phyloP scores from a whole-genome alignment of 768 basidiomycete species.

The Paxillus ammoniavirescens region DNA sequence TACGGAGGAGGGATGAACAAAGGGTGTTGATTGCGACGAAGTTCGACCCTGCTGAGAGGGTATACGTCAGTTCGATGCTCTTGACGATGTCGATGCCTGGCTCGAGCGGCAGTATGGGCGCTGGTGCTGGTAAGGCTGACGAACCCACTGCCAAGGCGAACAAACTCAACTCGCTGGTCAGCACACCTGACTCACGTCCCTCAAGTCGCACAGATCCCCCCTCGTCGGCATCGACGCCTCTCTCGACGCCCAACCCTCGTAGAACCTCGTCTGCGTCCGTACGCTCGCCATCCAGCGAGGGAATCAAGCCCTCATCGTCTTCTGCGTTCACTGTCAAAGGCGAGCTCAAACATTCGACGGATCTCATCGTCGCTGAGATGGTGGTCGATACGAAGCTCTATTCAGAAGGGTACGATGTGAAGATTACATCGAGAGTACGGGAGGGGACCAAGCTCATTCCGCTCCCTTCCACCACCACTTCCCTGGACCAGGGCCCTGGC shows the following conservation, averaged over 20 bases:
- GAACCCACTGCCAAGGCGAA: constrained; percentile 43
- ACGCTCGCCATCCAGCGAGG: constrained; percentile 35
- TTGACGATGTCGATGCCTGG: constrained; percentile 33
- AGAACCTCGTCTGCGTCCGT: constrained; percentile 24
- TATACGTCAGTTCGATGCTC: constrained; percentile 52
- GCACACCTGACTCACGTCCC: constrained; percentile 14
- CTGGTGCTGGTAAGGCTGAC: constrained; percentile 24
- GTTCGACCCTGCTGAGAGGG: constrained; percentile 49
- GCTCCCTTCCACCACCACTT: constrained; percentile 22
- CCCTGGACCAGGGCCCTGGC: constrained; percentile 6
- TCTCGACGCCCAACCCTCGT: constrained; percentile 15
- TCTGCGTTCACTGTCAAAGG: constrained; percentile 64
- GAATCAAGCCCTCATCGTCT: constrained; percentile 34
- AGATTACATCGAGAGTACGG: constrained; percentile 43
- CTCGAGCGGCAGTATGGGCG: constrained; percentile 4
- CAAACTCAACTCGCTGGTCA: constrained; percentile 28
- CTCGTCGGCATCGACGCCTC: constrained; percentile 22
- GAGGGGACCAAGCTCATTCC: constrained; percentile 38
- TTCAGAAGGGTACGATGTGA: constrained; percentile 67
- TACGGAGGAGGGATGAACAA: constrained; percentile 58
- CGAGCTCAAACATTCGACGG: constrained; percentile 58
- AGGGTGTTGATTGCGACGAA: constrained; percentile 55
- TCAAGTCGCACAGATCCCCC: constrained; percentile 11
- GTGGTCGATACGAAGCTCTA: constrained; percentile 82
- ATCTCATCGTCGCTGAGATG: constrained; percentile 76